A percentile compares a stretch with the other conserved stretches of the same genome.
Conservation (phyloP, 352 stramenopile genomes). For the Globisporangium uncinulatum region DNA sequence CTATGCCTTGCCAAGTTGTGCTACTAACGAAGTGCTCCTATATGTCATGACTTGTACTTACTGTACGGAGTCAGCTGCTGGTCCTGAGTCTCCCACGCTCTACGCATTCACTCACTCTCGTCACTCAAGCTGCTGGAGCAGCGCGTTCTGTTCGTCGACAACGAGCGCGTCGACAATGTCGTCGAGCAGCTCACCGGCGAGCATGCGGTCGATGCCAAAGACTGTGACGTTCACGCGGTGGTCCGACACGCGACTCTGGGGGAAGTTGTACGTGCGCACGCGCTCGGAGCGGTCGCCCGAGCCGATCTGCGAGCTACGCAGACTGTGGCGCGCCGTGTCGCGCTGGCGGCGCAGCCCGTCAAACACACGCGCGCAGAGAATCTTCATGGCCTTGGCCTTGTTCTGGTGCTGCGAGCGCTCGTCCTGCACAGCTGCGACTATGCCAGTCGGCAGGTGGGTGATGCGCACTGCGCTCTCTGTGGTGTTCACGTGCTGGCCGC, state of each 20-base stretch:
- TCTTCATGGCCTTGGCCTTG: constrained; percentile 97
- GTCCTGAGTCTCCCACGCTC: too few species aligned
- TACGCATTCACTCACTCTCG: too few species aligned
- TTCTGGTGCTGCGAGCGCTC: constrained; percentile 98
- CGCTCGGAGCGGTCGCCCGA: constrained; percentile 96
- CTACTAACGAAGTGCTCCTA: too few species aligned
- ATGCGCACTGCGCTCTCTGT: constrained; percentile 97
- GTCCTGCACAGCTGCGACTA: constrained; percentile 85
- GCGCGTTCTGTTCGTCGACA: constrained; percentile 70
- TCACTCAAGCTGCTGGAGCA: constrained; percentile 66
- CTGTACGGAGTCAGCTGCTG: too few species aligned
- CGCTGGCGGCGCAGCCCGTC: constrained; percentile 86
- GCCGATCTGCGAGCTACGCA: constrained; percentile 88
- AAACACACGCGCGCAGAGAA: constrained; percentile 94
- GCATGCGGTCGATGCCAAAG: constrained; percentile 87
- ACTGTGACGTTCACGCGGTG: constrained; percentile 91
- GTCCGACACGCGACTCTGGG: constrained; percentile 94
- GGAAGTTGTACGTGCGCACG: constrained; percentile 99
- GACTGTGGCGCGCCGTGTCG: constrained; percentile 46
- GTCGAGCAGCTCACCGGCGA: constrained; percentile 85
- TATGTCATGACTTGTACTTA: too few species aligned
- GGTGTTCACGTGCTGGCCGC: constrained; percentile 99
- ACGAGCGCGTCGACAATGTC: constrained; percentile 85
- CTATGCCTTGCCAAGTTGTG: too few species aligned
- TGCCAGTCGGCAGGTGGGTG: constrained; percentile 96